Evolutionary conservation across 2,329 filamentous ascomycete genomes (phyloP).

Genomic region (Exutisphaerella laricina): DNA sequence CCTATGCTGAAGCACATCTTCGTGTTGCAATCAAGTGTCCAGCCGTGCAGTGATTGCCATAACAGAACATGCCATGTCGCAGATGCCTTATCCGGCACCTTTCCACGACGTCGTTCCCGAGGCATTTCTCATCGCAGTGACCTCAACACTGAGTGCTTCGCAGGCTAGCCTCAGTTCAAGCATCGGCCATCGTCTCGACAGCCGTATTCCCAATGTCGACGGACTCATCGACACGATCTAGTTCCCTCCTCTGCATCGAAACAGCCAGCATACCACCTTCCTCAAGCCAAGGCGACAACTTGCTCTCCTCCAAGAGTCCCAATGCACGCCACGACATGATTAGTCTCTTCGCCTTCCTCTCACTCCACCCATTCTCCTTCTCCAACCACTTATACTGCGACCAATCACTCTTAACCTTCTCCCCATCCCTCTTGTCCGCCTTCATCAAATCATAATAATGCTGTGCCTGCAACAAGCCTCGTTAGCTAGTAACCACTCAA

Average conservation of each 20-base stretch:
- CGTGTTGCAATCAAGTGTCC: too few species aligned
- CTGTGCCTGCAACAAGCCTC: constrained; percentile 3
- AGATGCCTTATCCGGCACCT: too few species aligned
- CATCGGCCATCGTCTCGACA: not conserved
- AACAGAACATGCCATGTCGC: too few species aligned
- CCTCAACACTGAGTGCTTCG: too few species aligned
- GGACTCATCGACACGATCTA: constrained; percentile 5
- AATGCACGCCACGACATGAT: constrained; percentile 22
- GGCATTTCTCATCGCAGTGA: too few species aligned
- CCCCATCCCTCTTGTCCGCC: constrained; percentile 11
- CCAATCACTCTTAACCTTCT: constrained; percentile 13
- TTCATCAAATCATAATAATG: constrained; percentile 10
- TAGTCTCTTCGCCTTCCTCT: constrained; percentile 17
- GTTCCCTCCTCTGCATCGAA: not conserved
- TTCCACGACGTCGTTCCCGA: too few species aligned
- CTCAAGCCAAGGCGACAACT: constrained; percentile 17
- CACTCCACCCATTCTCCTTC: constrained; percentile 11
- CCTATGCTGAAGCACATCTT: too few species aligned
- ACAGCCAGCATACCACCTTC: constrained; percentile 20
- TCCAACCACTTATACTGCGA: constrained; percentile 21
- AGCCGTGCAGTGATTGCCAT: too few species aligned
- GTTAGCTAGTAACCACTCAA: too few species aligned
- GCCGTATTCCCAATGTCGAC: not conserved
- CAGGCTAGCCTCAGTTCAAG: not conserved
- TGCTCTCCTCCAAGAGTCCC: constrained; percentile 24